Conservation (phyloP, 23 red algal genomes). For the Gracilariopsis chorda region DNA sequence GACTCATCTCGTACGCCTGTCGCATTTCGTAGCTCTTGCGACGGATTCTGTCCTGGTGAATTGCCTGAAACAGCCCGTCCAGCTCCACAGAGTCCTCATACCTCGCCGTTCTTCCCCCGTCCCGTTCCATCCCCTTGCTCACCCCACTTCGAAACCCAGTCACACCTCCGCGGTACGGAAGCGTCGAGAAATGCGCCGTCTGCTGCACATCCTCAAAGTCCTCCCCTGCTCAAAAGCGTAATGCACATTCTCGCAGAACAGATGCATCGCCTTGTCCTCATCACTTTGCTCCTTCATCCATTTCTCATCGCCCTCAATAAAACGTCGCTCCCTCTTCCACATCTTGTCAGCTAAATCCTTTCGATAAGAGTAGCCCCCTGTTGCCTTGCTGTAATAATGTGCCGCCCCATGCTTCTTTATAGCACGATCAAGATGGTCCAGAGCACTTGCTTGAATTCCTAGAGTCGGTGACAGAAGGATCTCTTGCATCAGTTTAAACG, state of each 20-base stretch:
- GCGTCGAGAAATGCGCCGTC: not conserved
- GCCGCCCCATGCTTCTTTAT: not conserved
- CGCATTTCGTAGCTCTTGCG: not conserved
- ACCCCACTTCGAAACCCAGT: not conserved
- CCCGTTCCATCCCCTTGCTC: not conserved
- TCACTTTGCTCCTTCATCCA: slow-evolving; percentile 16
- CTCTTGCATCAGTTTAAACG: slow-evolving; percentile 54
- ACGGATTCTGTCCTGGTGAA: not conserved
- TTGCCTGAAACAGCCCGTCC: slow-evolving; percentile 31
- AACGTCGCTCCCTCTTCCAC: not conserved
- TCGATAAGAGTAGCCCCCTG: not conserved
- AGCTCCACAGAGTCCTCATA: slow-evolving; percentile 14
- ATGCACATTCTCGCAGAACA: slow-evolving; percentile 34
- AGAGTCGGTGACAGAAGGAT: slow-evolving; percentile 33
- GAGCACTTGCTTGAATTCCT: not conserved
- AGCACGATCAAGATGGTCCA: not conserved
- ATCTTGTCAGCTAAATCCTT: not conserved
- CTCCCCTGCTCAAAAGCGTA: slow-evolving; percentile 27
- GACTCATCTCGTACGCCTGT: not conserved
- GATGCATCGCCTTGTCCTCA: slow-evolving; percentile 8
- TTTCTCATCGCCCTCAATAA: not conserved
- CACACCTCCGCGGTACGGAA: not conserved
- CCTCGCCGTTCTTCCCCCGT: not conserved
- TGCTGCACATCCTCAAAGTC: not conserved
- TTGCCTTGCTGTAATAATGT: not conserved